Percentiles rank a stretch among this genome's conserved stretches.
Conservation (phyloP, 2,329 filamentous ascomycete species). For the Trichoderma sp. region DNA sequence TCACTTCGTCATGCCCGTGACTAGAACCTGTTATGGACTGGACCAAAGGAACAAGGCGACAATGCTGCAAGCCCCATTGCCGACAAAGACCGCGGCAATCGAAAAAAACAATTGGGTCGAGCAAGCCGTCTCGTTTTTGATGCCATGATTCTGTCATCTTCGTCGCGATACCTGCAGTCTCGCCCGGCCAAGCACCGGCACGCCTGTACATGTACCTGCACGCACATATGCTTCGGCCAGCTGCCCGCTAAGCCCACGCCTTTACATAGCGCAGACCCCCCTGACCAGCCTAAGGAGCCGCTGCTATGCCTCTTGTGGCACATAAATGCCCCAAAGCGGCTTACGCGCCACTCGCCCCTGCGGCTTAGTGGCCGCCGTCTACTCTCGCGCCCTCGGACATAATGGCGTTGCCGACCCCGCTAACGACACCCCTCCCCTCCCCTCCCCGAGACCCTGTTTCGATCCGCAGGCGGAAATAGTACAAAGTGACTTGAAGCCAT, state of each 20-base stretch:
- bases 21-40: not conserved
- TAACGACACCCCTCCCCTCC: conserved; percentile 23
- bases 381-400: conserved; percentile 38
- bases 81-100: not conserved
- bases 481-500: not conserved
- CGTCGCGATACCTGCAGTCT: not conserved
- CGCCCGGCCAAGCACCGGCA: not conserved
- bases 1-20: not conserved
- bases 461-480: conserved; percentile 16
- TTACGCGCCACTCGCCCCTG: not conserved
- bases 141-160: conserved; percentile 5
- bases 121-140: not conserved
- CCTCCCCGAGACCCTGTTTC: conserved; percentile 9
- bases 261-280: not conserved
- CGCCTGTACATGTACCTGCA: not conserved
- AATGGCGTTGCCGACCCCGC: conserved; percentile 36
- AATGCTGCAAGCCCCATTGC: not conserved
- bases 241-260: conserved; percentile 4
- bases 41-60: not conserved
- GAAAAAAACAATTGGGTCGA: not conserved
- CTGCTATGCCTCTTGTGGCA: not conserved
- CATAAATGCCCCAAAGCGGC: not conserved
- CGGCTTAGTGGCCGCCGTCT: not conserved
- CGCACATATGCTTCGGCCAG: not conserved
- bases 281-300: not conserved